Conservation (phyloP, 2,329 filamentous ascomycete genomes). For the Blastomyces gilchristii region DNA sequence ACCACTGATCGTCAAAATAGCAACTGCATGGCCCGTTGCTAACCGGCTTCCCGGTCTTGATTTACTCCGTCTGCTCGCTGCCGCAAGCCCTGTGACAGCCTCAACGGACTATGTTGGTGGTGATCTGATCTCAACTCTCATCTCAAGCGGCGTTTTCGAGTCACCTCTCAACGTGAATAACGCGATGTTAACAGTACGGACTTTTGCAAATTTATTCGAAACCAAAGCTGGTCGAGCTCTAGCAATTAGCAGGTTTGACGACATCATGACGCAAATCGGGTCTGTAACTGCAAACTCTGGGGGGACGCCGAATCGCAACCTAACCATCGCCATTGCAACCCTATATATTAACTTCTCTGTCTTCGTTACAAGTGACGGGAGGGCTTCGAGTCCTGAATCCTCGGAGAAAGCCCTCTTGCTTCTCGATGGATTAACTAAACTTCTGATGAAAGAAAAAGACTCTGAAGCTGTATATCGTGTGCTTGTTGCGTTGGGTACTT, state of each 20-base stretch:
- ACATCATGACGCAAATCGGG: slow-evolving; percentile 51
- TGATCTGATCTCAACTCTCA: slow-evolving; percentile 53
- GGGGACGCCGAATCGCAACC: slow-evolving; percentile 57
- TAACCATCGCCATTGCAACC: slow-evolving; percentile 73
- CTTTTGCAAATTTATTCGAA: slow-evolving; percentile 73
- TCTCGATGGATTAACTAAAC: slow-evolving; percentile 50
- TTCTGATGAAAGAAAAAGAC: slow-evolving; percentile 59
- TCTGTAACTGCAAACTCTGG: slow-evolving; percentile 47
- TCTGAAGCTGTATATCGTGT: slow-evolving; percentile 74
- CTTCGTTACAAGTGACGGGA: slow-evolving; percentile 46
- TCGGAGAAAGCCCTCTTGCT: slow-evolving; percentile 44
- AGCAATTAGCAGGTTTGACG: slow-evolving; percentile 49
- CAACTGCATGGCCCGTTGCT: slow-evolving; percentile 67
- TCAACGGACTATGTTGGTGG: slow-evolving; percentile 44
- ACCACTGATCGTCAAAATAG: slow-evolving; percentile 58
- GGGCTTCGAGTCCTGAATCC: slow-evolving; percentile 32
- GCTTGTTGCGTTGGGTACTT: slow-evolving; percentile 72
- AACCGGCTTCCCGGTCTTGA: slow-evolving; percentile 79
- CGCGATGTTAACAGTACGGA: slow-evolving; percentile 74
- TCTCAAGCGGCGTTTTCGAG: slow-evolving; percentile 49
- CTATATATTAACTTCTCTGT: slow-evolving; percentile 78
- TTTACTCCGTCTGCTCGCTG: slow-evolving; percentile 70
- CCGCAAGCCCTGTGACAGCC: slow-evolving; percentile 55
- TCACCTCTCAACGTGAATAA: slow-evolving; percentile 62
- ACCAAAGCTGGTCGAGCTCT: slow-evolving; percentile 60